These are phyloP conservation scores for Xylariaceae sp. DNA, from an alignment of 2,329 filamentous ascomycete species.

Conservation along the genomic window DNA sequence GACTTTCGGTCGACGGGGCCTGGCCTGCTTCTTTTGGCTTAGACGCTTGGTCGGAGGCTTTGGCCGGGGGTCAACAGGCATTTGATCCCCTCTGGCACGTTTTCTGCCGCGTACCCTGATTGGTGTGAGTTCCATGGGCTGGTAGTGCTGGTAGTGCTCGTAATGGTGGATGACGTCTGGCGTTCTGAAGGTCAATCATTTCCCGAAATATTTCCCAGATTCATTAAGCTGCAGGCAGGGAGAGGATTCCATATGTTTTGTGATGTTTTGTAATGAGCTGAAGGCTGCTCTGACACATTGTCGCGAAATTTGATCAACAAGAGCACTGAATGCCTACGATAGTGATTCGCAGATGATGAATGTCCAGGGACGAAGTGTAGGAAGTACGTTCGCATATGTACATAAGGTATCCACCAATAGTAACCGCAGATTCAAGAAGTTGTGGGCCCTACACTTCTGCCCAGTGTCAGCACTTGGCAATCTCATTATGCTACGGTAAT, in stretches of 20 bases:
- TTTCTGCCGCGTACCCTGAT: slow-evolving; percentile 48
- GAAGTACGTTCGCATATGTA: too few relatives aligned
- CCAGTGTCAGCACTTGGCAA: too few relatives aligned
- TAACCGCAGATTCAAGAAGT: too few relatives aligned
- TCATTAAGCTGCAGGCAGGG: too few relatives aligned
- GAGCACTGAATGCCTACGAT: too few relatives aligned
- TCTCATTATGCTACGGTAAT: too few relatives aligned
- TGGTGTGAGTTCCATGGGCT: slow-evolving; percentile 46
- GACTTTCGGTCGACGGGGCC: slow-evolving; percentile 15
- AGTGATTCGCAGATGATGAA: too few relatives aligned
- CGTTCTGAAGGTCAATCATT: background rate
- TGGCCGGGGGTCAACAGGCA: background rate
- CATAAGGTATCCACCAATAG: too few relatives aligned
- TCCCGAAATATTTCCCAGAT: background rate
- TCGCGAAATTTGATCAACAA: background rate
- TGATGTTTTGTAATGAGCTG: background rate
- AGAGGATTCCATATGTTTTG: background rate
- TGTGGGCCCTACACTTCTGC: too few relatives aligned
- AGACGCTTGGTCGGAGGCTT: slow-evolving; percentile 16
- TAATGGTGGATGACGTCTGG: background rate
- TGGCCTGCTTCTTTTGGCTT: slow-evolving; percentile 17
- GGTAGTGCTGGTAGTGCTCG: background rate
- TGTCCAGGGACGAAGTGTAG: too few relatives aligned
- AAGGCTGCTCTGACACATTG: background rate
- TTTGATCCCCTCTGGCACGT: slow-evolving; percentile 21